phyloP scores from a whole-genome alignment of 73 alveolate genomes.

The Paramecium caudatum region DNA sequence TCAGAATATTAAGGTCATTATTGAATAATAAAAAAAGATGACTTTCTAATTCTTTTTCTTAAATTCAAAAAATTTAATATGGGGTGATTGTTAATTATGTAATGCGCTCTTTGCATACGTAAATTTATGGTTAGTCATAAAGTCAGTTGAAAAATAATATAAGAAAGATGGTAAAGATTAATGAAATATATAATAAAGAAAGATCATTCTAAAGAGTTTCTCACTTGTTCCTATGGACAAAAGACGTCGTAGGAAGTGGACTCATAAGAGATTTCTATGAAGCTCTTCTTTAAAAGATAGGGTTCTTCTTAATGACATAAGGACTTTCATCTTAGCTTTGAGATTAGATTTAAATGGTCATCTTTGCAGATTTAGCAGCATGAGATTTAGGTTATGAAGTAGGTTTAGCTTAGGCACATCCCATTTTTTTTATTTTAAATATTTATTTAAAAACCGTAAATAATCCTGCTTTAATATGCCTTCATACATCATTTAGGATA shows the following conservation, averaged over 20 bases:
- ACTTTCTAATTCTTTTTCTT: no score
- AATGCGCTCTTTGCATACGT: no score
- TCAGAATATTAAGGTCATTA: no score
- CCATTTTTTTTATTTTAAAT: constrained; percentile 43
- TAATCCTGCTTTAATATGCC: no score
- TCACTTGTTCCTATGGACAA: constrained; percentile 23
- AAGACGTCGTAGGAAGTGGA: not conserved
- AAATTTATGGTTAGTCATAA: no score
- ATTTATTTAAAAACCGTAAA: constrained; percentile 45
- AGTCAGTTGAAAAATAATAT: no score
- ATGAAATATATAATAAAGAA: constrained; percentile 3
- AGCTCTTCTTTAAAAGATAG: constrained; percentile 39
- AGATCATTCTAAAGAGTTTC: constrained; percentile 26
- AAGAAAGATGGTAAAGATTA: no score
- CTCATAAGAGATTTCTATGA: not conserved
- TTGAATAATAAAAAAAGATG: no score
- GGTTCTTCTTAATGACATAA: constrained; percentile 22
- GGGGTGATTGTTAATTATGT: no score
- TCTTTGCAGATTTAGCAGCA: not conserved
- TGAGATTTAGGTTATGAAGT: constrained; percentile 31
- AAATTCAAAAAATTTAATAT: no score
- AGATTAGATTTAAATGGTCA: not conserved
- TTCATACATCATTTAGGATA: no score
- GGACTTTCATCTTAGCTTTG: constrained; percentile 47
- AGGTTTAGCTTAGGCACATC: constrained; percentile 17